Evolutionary conservation across 805 yeast genomes (phyloP), one percentile per base, ranked within the genome.

Genomic region (Candida loeiensis): DNA sequence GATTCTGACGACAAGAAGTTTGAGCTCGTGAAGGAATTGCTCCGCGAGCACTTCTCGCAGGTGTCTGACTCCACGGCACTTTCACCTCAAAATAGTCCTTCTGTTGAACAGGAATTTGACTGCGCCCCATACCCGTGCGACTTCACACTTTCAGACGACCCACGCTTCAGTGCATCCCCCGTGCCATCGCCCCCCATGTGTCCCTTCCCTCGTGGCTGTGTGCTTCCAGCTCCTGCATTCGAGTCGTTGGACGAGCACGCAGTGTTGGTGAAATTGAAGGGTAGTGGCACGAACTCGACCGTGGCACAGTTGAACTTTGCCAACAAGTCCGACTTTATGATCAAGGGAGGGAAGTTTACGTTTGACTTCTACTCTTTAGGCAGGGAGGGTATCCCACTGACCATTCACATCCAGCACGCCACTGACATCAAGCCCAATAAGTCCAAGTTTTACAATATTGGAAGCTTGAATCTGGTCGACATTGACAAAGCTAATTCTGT

Each of bases 331-430:
- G 25, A 39, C 4, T 46, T 41, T 28, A 22, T 34, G 6, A 59
- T 63, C 34, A 42, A 47, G 16, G 62, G 64, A 12, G 64, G 66
- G 2, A 54, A 53, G 22, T 50, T 63, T 20, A 52, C 44, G 11
- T 61, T 63, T 43, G 62, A 55, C 37, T 61, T 62, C 41, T 30
- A 30, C 33, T 14, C 13, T 7, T 6, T 3, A 5, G 33, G 21
- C 13, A 12, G 6, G 6, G 21, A 17, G 4, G 21, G 6, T 4
- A 11, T 9, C 3, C 44, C 29, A 31, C 56, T 55, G 19, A 26
- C 45, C 5, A 41, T 58, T 30, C 21, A 45, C 13, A 58, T 61
- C 4, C 58, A 47, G 30, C 55, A 54, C 42, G 59, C 64, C 3
- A 53, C 49, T 30, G 46, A 47, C 19, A 49, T 59, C 28, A 51